Evolutionary conservation across 1,139 yeast species (phyloP).

Genomic region (Debaryomyces sp.): DNA sequence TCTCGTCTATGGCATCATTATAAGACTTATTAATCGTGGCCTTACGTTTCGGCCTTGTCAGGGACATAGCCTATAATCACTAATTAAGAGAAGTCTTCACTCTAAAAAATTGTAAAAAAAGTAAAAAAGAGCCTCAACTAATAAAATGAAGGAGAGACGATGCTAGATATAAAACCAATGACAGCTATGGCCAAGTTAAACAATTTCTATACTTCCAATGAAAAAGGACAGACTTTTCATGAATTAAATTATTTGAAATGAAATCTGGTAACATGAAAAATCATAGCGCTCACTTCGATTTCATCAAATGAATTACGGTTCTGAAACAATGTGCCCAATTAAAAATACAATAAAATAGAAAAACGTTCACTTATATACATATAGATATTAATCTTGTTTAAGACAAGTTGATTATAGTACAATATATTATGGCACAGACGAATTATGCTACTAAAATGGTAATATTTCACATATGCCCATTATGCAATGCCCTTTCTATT

Average conservation of each 20-base stretch:
- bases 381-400: not conserved
- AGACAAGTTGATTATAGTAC: not conserved
- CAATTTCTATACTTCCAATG: not conserved
- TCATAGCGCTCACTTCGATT: constrained; percentile 4
- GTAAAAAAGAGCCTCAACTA: not conserved
- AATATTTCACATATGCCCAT: constrained; percentile 26
- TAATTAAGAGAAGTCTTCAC: not conserved
- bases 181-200: not conserved
- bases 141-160: not conserved
- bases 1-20: constrained; percentile 40
- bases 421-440: not conserved
- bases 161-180: not conserved
- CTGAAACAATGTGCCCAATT: not conserved
- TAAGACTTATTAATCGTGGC: constrained; percentile 49
- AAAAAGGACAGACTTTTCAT: not conserved
- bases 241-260: not conserved
- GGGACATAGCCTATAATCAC: constrained; percentile 20
- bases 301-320: not conserved
- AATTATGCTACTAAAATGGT: not conserved
- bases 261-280: not conserved
- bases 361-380: not conserved
- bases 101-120: not conserved
- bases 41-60: constrained; percentile 45
- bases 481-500: constrained; percentile 56
- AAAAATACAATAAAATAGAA: not conserved